These are phyloP conservation scores for Forsythia viridissima DNA, from an alignment of 257 asterid species.

Conservation along the genomic window DNA sequence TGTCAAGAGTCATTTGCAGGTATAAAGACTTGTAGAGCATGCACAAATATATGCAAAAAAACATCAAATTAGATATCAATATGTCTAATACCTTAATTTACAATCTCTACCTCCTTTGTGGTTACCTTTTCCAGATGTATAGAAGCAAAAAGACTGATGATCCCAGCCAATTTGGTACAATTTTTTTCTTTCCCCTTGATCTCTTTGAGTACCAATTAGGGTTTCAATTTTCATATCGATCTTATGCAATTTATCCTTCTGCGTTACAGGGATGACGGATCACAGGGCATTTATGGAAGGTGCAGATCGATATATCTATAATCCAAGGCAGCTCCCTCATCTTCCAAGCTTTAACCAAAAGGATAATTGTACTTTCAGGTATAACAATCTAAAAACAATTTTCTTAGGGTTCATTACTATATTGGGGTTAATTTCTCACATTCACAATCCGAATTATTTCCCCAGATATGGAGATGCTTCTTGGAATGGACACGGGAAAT, in stretches of 20 bases:
- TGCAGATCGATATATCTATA: slow-evolving; percentile 56
- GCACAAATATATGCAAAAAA: neutral
- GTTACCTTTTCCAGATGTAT: slow-evolving; percentile 56
- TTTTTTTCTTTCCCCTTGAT: neutral
- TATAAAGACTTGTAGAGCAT: neutral
- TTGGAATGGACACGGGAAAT: slow-evolving; percentile 44
- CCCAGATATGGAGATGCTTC: slow-evolving; percentile 55
- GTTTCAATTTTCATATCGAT: neutral
- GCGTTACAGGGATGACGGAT: slow-evolving; percentile 43
- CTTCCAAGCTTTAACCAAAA: slow-evolving; percentile 50
- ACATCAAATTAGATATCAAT: neutral
- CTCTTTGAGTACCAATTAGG: slow-evolving; percentile 22
- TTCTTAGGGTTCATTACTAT: neutral
- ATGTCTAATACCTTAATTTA: neutral
- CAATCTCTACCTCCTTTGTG: neutral
- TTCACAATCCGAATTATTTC: neutral
- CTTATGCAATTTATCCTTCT: slow-evolving; percentile 3
- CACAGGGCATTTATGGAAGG: slow-evolving; percentile 53
- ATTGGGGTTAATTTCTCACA: neutral
- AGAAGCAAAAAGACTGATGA: slow-evolving; percentile 78
- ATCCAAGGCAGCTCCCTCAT: slow-evolving; percentile 64
- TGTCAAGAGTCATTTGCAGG: slow-evolving; percentile 97
- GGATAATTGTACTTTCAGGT: slow-evolving; percentile 49
- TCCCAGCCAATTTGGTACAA: slow-evolving; percentile 30
- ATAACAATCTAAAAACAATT: slow-evolving; percentile 11